Evolutionary conservation across 2,329 filamentous ascomycete genomes (phyloP), one percentile per base, ranked within the genome.

Genomic region (Epichloe sp.): DNA sequence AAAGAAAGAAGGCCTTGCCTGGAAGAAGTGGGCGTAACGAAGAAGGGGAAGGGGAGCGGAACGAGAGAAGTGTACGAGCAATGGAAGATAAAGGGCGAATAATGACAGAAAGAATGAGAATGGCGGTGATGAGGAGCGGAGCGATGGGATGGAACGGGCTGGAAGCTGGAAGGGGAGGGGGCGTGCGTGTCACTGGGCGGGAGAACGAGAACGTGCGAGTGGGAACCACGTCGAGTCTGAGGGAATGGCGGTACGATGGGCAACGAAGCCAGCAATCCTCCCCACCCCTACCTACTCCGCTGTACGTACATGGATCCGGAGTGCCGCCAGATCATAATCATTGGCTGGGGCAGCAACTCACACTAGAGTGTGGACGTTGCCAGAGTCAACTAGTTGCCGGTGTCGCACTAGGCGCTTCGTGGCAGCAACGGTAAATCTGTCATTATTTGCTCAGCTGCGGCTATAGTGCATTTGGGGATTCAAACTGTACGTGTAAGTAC

Each of bases 1-100:
- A 60, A 62, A 63, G 61, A 62, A 63, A 63, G 62, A 66, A 62
- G 62, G 62, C 56, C 61, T 62, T 62, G 49, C 63, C 61, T 57
- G 54, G 57, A 59, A 59, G 35, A 49, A 48, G 37, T 42, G 47
- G 35, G 48, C 40, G 53, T 47, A 38, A 52, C 48, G 47, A 49
- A 51, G 57, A 51, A 56, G 55, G 50, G 54, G 26, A 49, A 42
- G 19, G 47, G 52, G 47, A 46, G 58, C 55, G 57, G 59, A 62
- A 60, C 57, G 61, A 59, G 58, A 59, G 53, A 57, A 53, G 54
- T 48, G 42, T 35, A 58, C 52, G 58, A 58, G 54, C 57, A 58
- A 58, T 56, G 58, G 56, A 61, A 58, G 60, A 63, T 61, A 60
- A 59, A 61, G 60, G 60, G 58, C 63, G 61, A 54, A 59, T 53